Evolutionary conservation across 768 basidiomycete genomes (phyloP), one percentile per base, ranked within the genome.

Genomic region (Pisolithus tinctorius): DNA sequence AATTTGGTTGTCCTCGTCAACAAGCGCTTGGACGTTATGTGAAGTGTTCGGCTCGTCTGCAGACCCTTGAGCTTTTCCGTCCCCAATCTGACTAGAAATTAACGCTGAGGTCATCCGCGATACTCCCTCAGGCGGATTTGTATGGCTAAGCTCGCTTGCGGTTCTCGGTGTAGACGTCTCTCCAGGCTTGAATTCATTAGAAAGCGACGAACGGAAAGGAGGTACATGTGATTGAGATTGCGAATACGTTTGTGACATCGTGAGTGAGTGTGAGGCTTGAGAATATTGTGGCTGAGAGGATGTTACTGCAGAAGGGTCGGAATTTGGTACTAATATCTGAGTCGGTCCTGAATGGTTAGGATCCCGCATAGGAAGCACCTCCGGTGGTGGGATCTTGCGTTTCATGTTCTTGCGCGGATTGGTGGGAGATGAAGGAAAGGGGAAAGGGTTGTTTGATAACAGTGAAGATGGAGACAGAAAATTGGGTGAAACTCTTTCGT

Each of bases 241-340:
- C 27, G 45, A 23, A 36, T 64, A 62, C 17, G 59, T 53, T 31
- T 69, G 69, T 48, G 40, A 41, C 40, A 41, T 17, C 7, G 11
- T 23, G 17, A 70, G 71, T 4, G 70, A 69, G 9, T 59, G 57
- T n/a, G 58, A 55, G 27, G 49, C 52, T 38, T 70, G 69, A 11
- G 63, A 61, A 31, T 64, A 60, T 57, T 64, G 60, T 57, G 58
- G 34, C 17, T 59, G 63, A 48, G 71, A 71, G 2, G 69, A 71
- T 30, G 64, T 65, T 9, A 64, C 62, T 31, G 60, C 67, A 1
- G 78, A 81, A 1, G 74, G 71, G 55, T 83, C 80, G 9, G 81
- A 80, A 58, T 81, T 77, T 4, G 80, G 79, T 7, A 72, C 81
- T 23, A 82, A 61, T n/a, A 82, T 69, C 16, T 68, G 70, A 29